Evolutionary conservation across 1,284 basidiomycete genomes (phyloP), one percentile per base, ranked within the genome.

Genomic region (Sporisorium exsertum): DNA sequence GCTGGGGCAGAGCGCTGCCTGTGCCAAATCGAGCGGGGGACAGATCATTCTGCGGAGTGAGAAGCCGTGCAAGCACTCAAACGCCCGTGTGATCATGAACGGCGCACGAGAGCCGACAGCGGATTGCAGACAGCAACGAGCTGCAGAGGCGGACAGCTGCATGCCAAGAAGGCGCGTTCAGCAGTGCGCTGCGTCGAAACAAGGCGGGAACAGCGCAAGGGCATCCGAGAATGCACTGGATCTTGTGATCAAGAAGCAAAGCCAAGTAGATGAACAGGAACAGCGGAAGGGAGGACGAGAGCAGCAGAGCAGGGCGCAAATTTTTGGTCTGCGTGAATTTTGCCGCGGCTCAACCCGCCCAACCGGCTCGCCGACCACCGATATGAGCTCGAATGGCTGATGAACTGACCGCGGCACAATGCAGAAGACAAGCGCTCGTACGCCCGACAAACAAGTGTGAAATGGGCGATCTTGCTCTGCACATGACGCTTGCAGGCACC

Each of bases 301-400:
- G 29, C 40, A 35, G 45, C 35, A 35, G 35, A 35, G 37, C 27
- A 49, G 22, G 22, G 15, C 16, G 46, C 13, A 46, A 37, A 29
- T 26, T 29, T 37, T 32, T 42, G 37, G 43, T 42, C 26, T 60
- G 58, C 35, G 58, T 32, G 66, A 56, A 59, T 55, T 51, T 59
- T 43, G 60, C 66, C 66, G 66, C 66, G 66, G 66, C 32, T 33
- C 56, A 40, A 63, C 66, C 58, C 29, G 43, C 20, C 13, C 27
- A 52, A 60, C 37, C 59, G 27, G n/a, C 43, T 49, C 57, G 55
- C 29, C 29, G n/a, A n/a, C 57, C 40, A 57, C 57, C n/a, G n/a
- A 70, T 70, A 70, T 54, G 62, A 70, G 46, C 61, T 32, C 18
- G 32, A 22, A 24, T 22, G 20, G 43, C 56, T 59, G 49, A 35